These are phyloP conservation scores for Eucalyptus cloeziana DNA, from an alignment of 345 rosid genomes.

Conservation along the genomic window DNA sequence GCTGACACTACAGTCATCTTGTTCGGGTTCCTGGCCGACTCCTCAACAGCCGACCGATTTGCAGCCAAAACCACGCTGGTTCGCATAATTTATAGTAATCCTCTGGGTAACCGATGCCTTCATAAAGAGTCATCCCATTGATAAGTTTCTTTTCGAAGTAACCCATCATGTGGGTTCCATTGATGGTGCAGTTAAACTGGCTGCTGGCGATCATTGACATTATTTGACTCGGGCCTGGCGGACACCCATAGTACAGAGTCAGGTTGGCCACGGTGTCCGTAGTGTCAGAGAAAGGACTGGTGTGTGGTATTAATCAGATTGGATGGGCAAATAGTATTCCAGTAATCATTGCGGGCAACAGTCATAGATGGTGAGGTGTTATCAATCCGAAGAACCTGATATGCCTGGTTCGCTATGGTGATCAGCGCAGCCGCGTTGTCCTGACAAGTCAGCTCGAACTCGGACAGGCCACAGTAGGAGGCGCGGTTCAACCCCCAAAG, in stretches of 20 bases:
- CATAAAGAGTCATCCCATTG: background rate
- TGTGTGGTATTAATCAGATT: background rate
- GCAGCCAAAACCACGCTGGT: background rate
- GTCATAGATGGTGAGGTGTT: background rate
- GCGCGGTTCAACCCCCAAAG: background rate
- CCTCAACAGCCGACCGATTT: background rate
- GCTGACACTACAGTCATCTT: background rate
- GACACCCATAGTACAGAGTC: background rate
- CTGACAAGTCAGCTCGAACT: background rate
- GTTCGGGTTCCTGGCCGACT: rapidly evolving
- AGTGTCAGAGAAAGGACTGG: background rate
- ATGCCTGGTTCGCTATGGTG: background rate
- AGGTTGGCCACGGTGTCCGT: background rate
- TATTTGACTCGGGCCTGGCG: too few relatives aligned
- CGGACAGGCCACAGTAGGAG: background rate
- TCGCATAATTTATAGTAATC: background rate
- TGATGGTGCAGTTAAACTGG: background rate
- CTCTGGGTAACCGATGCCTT: too few relatives aligned
- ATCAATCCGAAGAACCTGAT: background rate
- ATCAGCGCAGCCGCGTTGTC: background rate
- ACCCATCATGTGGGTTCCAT: background rate
- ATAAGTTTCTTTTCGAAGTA: background rate
- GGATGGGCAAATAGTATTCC: background rate
- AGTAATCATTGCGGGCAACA: background rate
- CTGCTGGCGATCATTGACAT: rapidly evolving